phyloP scores from a whole-genome alignment of 2,329 filamentous ascomycete species.

The Lasiodiplodia gonubiensis region DNA sequence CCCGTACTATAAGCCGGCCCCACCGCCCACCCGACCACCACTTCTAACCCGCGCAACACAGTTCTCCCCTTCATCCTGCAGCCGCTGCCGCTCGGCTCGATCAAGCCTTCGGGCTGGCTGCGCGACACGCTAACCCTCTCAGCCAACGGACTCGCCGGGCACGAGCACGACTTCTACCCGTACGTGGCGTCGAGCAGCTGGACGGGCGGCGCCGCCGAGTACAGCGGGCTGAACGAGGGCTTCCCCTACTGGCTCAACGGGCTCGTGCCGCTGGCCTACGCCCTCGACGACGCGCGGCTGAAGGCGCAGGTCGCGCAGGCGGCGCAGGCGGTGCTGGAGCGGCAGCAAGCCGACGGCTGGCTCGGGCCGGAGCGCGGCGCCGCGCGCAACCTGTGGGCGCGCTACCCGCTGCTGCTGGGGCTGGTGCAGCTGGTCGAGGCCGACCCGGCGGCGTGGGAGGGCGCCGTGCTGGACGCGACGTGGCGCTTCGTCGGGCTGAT shows the following conservation, averaged over 20 bases:
- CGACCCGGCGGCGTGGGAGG: slow-evolving; percentile 48
- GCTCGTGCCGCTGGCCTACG: slow-evolving; percentile 62
- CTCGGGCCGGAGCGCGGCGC: slow-evolving; percentile 58
- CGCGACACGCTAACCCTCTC: slow-evolving; percentile 56
- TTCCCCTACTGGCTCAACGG: slow-evolving; percentile 66
- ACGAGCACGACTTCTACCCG: slow-evolving; percentile 62
- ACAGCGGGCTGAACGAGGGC: slow-evolving; percentile 60
- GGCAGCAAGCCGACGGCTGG: slow-evolving; percentile 63
- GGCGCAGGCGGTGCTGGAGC: slow-evolving; percentile 55
- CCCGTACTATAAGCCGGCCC: background rate
- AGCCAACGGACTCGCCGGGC: slow-evolving; percentile 60
- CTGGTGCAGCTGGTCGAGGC: slow-evolving; percentile 59
- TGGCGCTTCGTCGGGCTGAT: slow-evolving; percentile 58
- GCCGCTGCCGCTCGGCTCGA: slow-evolving; percentile 56
- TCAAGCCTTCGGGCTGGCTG: slow-evolving; percentile 60
- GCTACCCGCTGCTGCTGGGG: slow-evolving; percentile 59
- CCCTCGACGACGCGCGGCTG: slow-evolving; percentile 55
- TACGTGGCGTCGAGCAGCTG: slow-evolving; percentile 59
- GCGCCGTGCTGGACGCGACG: slow-evolving; percentile 56
- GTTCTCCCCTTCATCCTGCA: slow-evolving; percentile 46
- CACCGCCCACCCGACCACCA: background rate
- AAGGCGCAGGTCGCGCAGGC: slow-evolving; percentile 56
- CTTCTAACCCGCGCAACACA: background rate
- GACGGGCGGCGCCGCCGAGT: slow-evolving; percentile 59
- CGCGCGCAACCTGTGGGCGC: slow-evolving; percentile 59